Evolutionary conservation across 345 rosid genomes (phyloP), one percentile per base, ranked within the genome.

Genomic region (Passiflora organensis): DNA sequence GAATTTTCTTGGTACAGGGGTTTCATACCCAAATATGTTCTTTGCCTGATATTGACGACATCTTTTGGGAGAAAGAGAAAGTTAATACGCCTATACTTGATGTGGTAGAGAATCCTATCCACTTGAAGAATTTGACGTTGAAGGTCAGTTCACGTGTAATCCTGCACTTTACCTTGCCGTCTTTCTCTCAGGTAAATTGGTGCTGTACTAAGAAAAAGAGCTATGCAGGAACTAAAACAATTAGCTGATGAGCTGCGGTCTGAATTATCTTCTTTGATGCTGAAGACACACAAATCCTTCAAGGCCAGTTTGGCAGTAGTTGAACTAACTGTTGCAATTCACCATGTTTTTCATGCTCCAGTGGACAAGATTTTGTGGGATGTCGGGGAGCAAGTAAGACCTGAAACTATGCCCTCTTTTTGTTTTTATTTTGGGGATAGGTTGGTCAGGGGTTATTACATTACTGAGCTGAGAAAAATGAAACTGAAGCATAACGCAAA

Each of bases 341-440:
- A 91, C 67, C 78, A 85, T 53, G 85, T 91, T 54, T 91, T 91
- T 43, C 85, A 82, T 73, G 86, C 95, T 46, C 97, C 96, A 0
- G 74, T 72, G 25, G 97, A 91, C 72, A 91, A 82, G 72, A 83
- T 91, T 58, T 28, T 87, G 63, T 91, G 97, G 97, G 97, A 87
- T 79, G 78, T 74, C 42, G 91, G 83, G 10, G 89, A 91, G 65
- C 90, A 91, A 66, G 97, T 83, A 78, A 74, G 76, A 45, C 45
- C 13, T 0, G 34, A 20, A 16, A 34, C 56, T 13, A 11, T 22
- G 34, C 22, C 20, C 12, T 49, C 55, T 0, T 32, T 10, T 32
- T 24, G 48, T n/a, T n/a, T n/a, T n/a, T n/a, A n/a, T n/a, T n/a
- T n/a, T n/a, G n/a, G n/a, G n/a, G n/a, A 41, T 60, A 14, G 38